Base-by-base conservation (phyloP, 2,329 filamentous ascomycete genomes). In the Arthrobotrys megalospora region DNA sequence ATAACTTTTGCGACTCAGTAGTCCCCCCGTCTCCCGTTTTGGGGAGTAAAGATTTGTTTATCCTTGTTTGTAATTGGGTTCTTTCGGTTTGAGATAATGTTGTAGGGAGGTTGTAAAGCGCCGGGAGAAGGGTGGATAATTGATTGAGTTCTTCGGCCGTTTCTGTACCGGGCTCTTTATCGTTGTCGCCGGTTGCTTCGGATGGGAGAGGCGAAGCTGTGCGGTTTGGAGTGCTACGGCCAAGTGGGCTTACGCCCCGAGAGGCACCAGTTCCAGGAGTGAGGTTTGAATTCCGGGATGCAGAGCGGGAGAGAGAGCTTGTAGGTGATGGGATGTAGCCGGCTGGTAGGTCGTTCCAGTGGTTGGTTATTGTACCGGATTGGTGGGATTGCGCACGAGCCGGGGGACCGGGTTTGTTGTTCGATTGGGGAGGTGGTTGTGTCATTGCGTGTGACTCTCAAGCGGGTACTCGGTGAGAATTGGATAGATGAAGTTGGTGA, bases 331-430 rank as follows among this genome's bases (percentile, higher is more conserved):
- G 79, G 24, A 81, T 80, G 70, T 81, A 81, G 14, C 71, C 66
- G 14, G 76, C 50, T 3, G 81, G 81, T 41, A 82, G 80, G 72
- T 82, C 81, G 73, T 82, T 82, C 81, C 81, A 82, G 80, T 82
- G 81, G 32, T 81, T 65, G 45, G 81, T 76, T 53, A 82, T 82
- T 12, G 72, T 72, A 3, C 81, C 81, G 7, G 79, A 80, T 69
- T 82, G 81, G 66, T 82, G 81, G 10, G 81, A 82, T 11, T 80
- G 75, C 14, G 72, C 65, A 4, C 72, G 65, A n/a, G 52, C n/a
- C n/a, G 45, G 66, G 12, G 60, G 60, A 24, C 11, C 14, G 16
- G 53, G 36, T 12, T 52, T 16, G 41, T 28, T 16, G 47, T 48
- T 66, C 7, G 43, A n/a, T 11, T 28, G 21, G 7, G 52, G 52